Conservation (phyloP, 495 filamentous ascomycete genomes). For the Neurospora sp. region DNA sequence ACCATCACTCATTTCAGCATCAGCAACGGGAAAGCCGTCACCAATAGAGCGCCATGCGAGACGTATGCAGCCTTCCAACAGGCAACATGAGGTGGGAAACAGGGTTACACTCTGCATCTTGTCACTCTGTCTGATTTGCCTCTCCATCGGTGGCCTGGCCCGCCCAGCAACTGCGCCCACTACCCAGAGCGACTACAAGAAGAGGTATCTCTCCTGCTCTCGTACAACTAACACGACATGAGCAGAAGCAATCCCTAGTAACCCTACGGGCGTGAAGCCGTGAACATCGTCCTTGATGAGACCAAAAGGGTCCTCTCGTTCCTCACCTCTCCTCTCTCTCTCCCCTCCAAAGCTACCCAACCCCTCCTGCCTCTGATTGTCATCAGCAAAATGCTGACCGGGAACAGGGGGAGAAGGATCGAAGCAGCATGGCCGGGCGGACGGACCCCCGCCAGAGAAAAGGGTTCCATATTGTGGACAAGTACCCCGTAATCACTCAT, state of each 20-base stretch:
- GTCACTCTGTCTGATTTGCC: not conserved
- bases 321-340: not conserved
- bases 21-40: not conserved
- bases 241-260: not conserved
- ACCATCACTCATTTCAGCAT: not conserved
- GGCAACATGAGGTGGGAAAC: not conserved
- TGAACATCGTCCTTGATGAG: not conserved
- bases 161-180: not conserved
- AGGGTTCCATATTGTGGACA: not conserved
- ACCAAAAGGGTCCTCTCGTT: not conserved
- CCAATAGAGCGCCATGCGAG: not conserved
- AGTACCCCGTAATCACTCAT: not conserved
- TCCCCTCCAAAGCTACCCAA: not conserved
- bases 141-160: not conserved
- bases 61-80: not conserved
- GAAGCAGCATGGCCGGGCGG: not conserved
- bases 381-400: not conserved
- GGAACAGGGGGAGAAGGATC: not conserved
- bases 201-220: not conserved
- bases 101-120: not conserved
- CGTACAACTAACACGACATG: not conserved
- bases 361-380: not conserved
- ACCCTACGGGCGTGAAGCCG: not conserved
- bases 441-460: not conserved
- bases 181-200: not conserved